Conservation (phyloP, 805 yeast species). For the Wickerhamiella occidentalis region DNA sequence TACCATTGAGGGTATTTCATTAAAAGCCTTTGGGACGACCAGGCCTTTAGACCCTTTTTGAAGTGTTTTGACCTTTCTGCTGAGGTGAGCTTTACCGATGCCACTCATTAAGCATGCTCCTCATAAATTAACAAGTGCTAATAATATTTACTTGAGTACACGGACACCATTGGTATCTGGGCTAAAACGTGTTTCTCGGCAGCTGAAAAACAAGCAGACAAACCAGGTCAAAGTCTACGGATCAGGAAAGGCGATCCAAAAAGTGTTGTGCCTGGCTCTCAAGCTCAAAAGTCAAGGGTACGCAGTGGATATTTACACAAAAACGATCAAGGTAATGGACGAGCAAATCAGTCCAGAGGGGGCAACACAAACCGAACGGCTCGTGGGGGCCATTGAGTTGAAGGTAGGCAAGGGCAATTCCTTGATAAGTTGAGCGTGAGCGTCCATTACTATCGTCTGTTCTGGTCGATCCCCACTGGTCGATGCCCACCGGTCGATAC, state of each 20-base stretch:
- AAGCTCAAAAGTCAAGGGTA: slow-evolving; percentile 42
- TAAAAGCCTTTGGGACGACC: too few relatives aligned
- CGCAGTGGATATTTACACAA: slow-evolving; percentile 50
- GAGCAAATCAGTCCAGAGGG: slow-evolving; percentile 35
- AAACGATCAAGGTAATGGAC: slow-evolving; percentile 57
- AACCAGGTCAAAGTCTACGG: slow-evolving; percentile 50
- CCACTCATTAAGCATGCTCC: slow-evolving; percentile 43
- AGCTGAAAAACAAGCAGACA: slow-evolving; percentile 35
- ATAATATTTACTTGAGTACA: slow-evolving; percentile 42
- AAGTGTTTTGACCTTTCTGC: too few relatives aligned
- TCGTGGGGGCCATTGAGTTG: slow-evolving; percentile 35
- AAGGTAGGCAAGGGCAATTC: slow-evolving; percentile 21
- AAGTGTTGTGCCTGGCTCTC: slow-evolving; percentile 48
- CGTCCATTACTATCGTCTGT: too few relatives aligned
- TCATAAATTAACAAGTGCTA: slow-evolving; percentile 22
- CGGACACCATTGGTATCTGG: slow-evolving; percentile 64
- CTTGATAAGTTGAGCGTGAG: neutral
- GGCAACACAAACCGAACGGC: slow-evolving; percentile 30
- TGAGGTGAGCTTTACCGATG: slow-evolving; percentile 15
- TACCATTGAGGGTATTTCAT: slow-evolving; percentile 23
- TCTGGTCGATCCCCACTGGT: too few relatives aligned
- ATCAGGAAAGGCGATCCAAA: slow-evolving; percentile 62
- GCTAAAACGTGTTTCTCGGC: slow-evolving; percentile 48
- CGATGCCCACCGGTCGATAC: too few relatives aligned
- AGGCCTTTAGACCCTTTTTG: too few relatives aligned